Evolutionary conservation across 106 monocot species (phyloP).

Genomic region (Dioscorea zingiberensis): DNA sequence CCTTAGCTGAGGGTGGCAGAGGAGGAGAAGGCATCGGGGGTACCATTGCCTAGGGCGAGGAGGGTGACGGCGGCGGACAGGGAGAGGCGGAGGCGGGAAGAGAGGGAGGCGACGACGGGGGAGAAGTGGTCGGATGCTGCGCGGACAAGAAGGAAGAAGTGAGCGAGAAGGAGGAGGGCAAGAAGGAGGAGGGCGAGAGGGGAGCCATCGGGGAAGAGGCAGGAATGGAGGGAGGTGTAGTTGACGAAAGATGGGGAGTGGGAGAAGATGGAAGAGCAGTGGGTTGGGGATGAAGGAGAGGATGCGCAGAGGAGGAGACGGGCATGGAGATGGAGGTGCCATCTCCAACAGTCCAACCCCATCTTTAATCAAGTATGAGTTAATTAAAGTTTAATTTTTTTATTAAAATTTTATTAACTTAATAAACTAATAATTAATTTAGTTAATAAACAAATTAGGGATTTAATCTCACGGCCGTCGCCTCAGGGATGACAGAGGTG

Average conservation of each 20-base stretch:
- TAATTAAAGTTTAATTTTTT: too few relatives aligned
- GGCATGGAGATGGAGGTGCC: background rate
- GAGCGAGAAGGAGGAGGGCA: slow-evolving; percentile 45
- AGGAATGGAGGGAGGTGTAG: slow-evolving; percentile 18
- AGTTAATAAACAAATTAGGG: too few relatives aligned
- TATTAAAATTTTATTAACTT: too few relatives aligned
- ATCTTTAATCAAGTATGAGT: too few relatives aligned
- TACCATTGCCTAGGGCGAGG: slow-evolving; percentile 93
- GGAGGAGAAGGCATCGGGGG: slow-evolving; percentile 85
- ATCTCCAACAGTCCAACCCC: too few relatives aligned
- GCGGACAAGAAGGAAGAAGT: slow-evolving; percentile 49
- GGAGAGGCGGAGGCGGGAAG: slow-evolving; percentile 54
- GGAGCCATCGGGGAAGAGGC: slow-evolving; percentile 16
- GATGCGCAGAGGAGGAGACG: background rate
- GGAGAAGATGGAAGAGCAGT: slow-evolving; percentile 15
- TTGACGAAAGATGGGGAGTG: slow-evolving; percentile 15
- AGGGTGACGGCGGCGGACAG: slow-evolving; percentile 86
- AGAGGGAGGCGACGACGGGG: slow-evolving; percentile 35
- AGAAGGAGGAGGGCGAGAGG: slow-evolving; percentile 48
- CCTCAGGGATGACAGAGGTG: too few relatives aligned
- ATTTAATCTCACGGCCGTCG: too few relatives aligned
- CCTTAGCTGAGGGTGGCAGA: slow-evolving; percentile 62
- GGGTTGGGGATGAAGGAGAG: background rate
- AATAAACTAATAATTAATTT: too few relatives aligned
- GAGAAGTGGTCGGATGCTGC: slow-evolving; percentile 52